Evolutionary conservation across 306 rosid species (phyloP).

Genomic region (Spatholobus suberectus): DNA sequence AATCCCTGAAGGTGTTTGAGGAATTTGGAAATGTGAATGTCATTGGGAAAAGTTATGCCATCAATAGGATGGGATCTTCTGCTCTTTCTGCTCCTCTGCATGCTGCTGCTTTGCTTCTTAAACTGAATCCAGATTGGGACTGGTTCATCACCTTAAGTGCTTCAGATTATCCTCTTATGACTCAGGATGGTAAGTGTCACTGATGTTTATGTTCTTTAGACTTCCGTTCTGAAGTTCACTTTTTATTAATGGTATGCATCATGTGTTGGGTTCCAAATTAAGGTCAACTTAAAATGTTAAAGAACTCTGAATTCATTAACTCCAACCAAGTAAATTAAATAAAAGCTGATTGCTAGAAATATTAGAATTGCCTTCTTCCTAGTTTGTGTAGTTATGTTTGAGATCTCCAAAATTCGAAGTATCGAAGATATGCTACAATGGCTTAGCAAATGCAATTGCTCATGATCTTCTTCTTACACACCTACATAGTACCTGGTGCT

Average conservation of each 20-base stretch:
- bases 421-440: neutral
- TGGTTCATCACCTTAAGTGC: constrained; percentile 76
- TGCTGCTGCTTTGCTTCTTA: constrained; percentile 78
- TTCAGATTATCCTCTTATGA: constrained; percentile 75
- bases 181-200: constrained; percentile 69
- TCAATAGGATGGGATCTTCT: constrained; percentile 72
- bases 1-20: constrained; percentile 56
- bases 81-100: constrained; percentile 71
- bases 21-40: constrained; percentile 68
- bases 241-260: neutral
- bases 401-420: neutral
- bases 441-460: neutral
- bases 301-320: neutral
- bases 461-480: constrained; percentile 1
- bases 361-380: constrained; percentile 30
- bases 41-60: constrained; percentile 63
- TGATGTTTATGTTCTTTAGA: neutral
- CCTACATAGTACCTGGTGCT: neutral
- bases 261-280: neutral
- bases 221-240: neutral
- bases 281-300: constrained; percentile 9
- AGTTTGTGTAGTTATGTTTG: constrained; percentile 3
- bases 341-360: constrained; percentile 1
- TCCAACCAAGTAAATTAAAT: constrained; percentile 4
- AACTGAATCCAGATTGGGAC: constrained; percentile 68